These are phyloP conservation scores for Tympanopsis confertula DNA, from an alignment of 2,329 filamentous ascomycete genomes.

Conservation along the genomic window DNA sequence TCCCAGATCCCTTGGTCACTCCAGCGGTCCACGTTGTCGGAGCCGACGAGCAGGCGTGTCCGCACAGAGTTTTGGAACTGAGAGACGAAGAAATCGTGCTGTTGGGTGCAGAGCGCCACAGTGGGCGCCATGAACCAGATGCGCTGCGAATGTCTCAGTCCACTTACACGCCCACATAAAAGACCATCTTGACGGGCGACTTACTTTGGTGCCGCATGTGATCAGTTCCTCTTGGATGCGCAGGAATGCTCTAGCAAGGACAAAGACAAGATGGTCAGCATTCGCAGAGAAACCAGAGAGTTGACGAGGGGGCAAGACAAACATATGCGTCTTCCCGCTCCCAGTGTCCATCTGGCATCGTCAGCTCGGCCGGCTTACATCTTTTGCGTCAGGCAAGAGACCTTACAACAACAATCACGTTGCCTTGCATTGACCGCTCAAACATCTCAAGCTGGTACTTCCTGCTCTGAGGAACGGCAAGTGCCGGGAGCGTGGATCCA, in stretches of 20 bases:
- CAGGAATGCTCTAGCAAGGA: constrained; percentile 44
- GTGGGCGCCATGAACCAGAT: constrained; percentile 69
- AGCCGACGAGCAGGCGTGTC: constrained; percentile 39
- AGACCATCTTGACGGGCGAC: constrained; percentile 3
- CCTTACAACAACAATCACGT: constrained; percentile 61
- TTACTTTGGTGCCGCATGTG: constrained; percentile 39
- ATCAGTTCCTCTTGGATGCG: constrained; percentile 57
- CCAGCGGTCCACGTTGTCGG: constrained; percentile 51
- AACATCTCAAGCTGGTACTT: constrained; percentile 71
- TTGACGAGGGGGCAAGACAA: constrained; percentile 17
- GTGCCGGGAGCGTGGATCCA: no score
- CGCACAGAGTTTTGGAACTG: constrained; percentile 35
- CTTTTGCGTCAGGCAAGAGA: constrained; percentile 1
- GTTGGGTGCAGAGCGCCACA: constrained; percentile 55
- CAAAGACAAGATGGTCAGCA: constrained; percentile 6
- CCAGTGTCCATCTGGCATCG: constrained; percentile 66
- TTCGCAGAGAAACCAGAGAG: constrained; percentile 1
- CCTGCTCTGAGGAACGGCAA: no score
- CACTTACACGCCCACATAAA: no score
- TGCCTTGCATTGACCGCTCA: constrained; percentile 52
- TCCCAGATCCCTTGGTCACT: constrained; percentile 48
- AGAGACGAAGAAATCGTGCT: constrained; percentile 43
- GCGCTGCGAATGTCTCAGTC: constrained; percentile 34
- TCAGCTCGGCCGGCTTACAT: constrained; percentile 5
- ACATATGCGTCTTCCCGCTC: constrained; percentile 70